Base-by-base conservation (phyloP, 768 basidiomycete species). In the Auricularia auricula-judae region DNA sequence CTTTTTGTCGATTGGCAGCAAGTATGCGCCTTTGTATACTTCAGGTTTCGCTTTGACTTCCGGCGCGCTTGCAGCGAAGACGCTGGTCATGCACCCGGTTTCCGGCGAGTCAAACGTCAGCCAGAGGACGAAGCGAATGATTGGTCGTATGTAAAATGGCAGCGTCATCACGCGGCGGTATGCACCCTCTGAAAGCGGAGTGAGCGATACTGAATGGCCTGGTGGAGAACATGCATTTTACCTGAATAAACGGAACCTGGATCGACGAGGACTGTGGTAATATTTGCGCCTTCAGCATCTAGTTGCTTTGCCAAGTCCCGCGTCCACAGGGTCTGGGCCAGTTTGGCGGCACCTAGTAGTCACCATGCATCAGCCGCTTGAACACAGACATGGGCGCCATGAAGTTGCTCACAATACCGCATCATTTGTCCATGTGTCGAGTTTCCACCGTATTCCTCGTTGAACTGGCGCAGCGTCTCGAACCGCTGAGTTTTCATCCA, bases 11-110 rank as follows among this genome's bases (percentile, higher is more conserved):
- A 71, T 66, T 0, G 76, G 75, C 34, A 71, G 54, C n/a, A 76
- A 59, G 62, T 76, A 74, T 63, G 66, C 69, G n/a, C 76, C 74
- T 51, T 67, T 66, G 65, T 73, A 76, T 62, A 66, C 73, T 16
- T 68, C 69, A 43, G 65, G 65, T 4, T 70, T 29, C 12, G 67
- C 64, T 3, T 35, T 59, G 11, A 76, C 59, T 8, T 70, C 70
- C 16, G 70, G 43, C 4, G 72, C 71, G 14, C 70, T 73, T 0
- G 76, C 75, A 5, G 76, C 74, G 61, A 73, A 72, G 35, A 53
- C 68, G 7, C 72, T 68, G 1, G 70, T 70, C 63, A 72, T 67
- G 11, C 64, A 73, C 4, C 77, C 76, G 10, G 67, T 67, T 54
- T 70, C 70, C 3, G 67, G 61, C 3, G 16, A 18, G 11, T 65